These are phyloP conservation scores for Entophlyctis helioformis DNA, from an alignment of 192 early-diverging fungal genomes.

Conservation along the genomic window DNA sequence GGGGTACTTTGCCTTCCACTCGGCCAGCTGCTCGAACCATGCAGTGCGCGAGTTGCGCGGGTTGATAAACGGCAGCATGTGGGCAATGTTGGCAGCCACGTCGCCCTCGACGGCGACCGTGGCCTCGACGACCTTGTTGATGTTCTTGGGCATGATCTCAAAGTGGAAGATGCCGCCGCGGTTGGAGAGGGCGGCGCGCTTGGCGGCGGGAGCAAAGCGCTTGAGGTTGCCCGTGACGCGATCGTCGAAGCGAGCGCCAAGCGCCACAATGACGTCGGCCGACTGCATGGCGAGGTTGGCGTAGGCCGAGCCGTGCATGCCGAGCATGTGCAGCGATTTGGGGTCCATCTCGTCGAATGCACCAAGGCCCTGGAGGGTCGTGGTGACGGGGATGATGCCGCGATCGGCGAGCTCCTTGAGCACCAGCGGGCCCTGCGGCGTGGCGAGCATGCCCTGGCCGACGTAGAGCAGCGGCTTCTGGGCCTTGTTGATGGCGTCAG, in stretches of 20 bases:
- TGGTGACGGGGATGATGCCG: slow-evolving; percentile 93
- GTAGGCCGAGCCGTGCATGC: slow-evolving; percentile 97
- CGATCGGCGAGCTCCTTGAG: slow-evolving; percentile 73
- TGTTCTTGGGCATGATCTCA: slow-evolving; percentile 99
- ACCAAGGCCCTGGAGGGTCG: slow-evolving; percentile 87
- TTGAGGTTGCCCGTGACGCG: slow-evolving; percentile 88
- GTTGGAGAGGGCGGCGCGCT: slow-evolving; percentile 70
- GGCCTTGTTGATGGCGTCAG: slow-evolving; percentile 75
- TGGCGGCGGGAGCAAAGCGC: slow-evolving; percentile 84
- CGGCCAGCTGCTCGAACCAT: slow-evolving; percentile 73
- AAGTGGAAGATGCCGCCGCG: slow-evolving; percentile 97
- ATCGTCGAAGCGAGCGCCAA: slow-evolving; percentile 97
- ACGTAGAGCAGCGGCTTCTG: slow-evolving; percentile 91
- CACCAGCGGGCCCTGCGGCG: slow-evolving; percentile 68
- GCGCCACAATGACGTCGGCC: slow-evolving; percentile 86
- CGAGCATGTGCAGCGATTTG: slow-evolving; percentile 89
- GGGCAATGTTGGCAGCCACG: slow-evolving; percentile 73
- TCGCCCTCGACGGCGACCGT: slow-evolving; percentile 91
- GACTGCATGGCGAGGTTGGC: slow-evolving; percentile 97
- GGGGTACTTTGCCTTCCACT: slow-evolving; percentile 90
- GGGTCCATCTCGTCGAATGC: slow-evolving; percentile 88
- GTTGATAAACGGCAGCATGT: slow-evolving; percentile 68
- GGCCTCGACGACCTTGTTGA: slow-evolving; percentile 95
- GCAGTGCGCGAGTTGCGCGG: slow-evolving; percentile 50
- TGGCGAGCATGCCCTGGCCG: slow-evolving; percentile 79